These are phyloP conservation scores for Lumnitzera littorea DNA, from an alignment of 345 rosid species.

Conservation along the genomic window DNA sequence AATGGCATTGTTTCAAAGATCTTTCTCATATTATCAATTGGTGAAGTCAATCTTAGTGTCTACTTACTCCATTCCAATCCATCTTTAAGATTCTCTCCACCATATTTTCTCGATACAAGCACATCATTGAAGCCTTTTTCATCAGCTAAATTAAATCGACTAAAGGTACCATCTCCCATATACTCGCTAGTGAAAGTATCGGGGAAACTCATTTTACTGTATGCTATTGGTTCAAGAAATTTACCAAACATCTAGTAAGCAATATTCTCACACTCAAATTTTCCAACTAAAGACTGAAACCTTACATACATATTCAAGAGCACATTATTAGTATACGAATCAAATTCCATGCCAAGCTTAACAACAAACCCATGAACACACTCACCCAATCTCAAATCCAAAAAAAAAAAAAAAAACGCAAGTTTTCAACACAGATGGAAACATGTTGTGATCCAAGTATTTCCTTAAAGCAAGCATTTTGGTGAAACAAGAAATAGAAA, in stretches of 20 bases:
- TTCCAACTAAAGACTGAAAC: conserved; percentile 20
- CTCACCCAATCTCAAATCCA: conserved; percentile 58
- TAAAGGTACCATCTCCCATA: neutral
- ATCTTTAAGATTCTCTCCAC: too few species aligned
- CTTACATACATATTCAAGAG: conserved; percentile 83
- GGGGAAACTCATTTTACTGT: neutral
- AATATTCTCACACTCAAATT: neutral
- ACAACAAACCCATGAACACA: conserved; percentile 64
- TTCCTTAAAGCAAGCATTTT: conserved; percentile 52
- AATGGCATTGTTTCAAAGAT: conserved; percentile 65
- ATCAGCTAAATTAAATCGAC: neutral
- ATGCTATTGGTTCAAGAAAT: conserved; percentile 3
- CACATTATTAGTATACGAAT: conserved; percentile 71
- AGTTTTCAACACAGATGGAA: conserved; percentile 67
- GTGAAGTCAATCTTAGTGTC: neutral
- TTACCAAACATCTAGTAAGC: conserved; percentile 26
- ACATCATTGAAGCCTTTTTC: neutral
- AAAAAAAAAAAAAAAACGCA: conserved; percentile 34
- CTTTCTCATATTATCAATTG: conserved; percentile 36
- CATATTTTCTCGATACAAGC: too few species aligned
- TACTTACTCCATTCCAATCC: too few species aligned
- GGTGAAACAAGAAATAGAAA: conserved; percentile 40
- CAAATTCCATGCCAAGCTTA: conserved; percentile 51
- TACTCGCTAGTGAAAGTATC: neutral
- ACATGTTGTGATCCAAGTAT: conserved; percentile 53